These are phyloP conservation scores for Prunus armeniaca DNA, from an alignment of 306 rosid species.

Conservation along the genomic window DNA sequence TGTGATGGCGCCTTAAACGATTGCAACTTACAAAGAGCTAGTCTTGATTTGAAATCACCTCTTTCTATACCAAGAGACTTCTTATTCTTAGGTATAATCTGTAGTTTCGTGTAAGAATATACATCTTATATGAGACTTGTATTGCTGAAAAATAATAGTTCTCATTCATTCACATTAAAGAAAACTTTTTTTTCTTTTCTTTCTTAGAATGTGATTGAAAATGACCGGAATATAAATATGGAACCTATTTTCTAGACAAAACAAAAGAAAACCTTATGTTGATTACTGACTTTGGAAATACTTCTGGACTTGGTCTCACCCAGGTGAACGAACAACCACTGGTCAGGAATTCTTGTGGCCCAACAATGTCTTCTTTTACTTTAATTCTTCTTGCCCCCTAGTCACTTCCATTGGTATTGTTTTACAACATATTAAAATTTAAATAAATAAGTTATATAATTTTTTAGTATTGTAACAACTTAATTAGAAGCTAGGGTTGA, in stretches of 20 bases:
- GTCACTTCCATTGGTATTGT: background rate
- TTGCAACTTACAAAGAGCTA: no score
- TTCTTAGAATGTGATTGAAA: conserved; percentile 12
- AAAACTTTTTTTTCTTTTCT: background rate
- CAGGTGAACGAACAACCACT: background rate
- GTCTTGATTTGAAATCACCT: no score
- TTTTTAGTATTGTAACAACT: background rate
- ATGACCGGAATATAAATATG: background rate
- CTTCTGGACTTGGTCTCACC: background rate
- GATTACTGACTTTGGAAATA: background rate
- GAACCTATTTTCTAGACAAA: background rate
- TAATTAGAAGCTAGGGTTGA: no score
- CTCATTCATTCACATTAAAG: background rate
- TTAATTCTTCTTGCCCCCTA: background rate
- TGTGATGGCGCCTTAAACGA: no score
- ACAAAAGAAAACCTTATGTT: conserved; percentile 9
- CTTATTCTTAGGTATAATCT: no score
- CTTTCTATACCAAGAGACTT: no score
- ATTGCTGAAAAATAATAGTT: background rate
- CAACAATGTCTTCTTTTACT: background rate
- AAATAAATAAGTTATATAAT: no score
- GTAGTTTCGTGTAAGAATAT: background rate
- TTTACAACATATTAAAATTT: background rate
- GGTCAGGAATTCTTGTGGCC: background rate
- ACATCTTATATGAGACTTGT: background rate